Evolutionary conservation across 176 grass and related monocot genomes (phyloP), one percentile per base, ranked within the genome.

Genomic region (Hordeum marinum): DNA sequence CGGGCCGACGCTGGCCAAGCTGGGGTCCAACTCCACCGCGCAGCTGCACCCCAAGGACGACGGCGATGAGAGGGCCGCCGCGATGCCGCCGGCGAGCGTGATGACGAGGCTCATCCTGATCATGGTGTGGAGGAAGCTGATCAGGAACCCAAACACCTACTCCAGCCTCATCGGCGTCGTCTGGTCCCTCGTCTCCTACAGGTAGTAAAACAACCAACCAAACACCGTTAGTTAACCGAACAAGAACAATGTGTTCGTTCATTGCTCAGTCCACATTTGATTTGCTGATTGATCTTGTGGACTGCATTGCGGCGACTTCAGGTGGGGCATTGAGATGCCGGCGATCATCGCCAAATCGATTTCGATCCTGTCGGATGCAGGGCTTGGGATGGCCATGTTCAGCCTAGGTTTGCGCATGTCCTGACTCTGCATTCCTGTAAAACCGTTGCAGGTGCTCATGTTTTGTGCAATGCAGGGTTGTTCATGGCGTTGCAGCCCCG

Each of bases 371-470:
- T 97, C 95, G 0, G 90, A 97, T 66, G 95, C 95, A 11, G 95
- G 95, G 11, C 95, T 97, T 27, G 95, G 95, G 23, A 97, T 97
- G 95, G 95, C 95, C 10, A 97, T 97, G 95, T 97, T 97, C 85
- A 97, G 95, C 78, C 89, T 97, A 39, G 95, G 95, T 97, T 25
- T 75, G 74, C 45, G 6, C 3, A 59, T 29, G 68, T 21, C 46
- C 52, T 40, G 26, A 40, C 63, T 8, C 18, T 31, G 7, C 9
- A 73, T 65, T 72, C 20, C 32, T 55, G 2, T 4, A 9, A 21
- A 57, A 57, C 52, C 9, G 2, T 57, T 55, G 32, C 65, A 25
- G 4, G 0, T 11, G 4, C 15, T 43, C 24, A 5, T 37, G 52
- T 34, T 62, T 29, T 11, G 37, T 15, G 45, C 45, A 32, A 75